Percentiles rank a stretch among this genome's conserved stretches.
These are phyloP conservation scores for Candida ficus DNA, from an alignment of 805 yeast genomes.

Conservation along the genomic window DNA sequence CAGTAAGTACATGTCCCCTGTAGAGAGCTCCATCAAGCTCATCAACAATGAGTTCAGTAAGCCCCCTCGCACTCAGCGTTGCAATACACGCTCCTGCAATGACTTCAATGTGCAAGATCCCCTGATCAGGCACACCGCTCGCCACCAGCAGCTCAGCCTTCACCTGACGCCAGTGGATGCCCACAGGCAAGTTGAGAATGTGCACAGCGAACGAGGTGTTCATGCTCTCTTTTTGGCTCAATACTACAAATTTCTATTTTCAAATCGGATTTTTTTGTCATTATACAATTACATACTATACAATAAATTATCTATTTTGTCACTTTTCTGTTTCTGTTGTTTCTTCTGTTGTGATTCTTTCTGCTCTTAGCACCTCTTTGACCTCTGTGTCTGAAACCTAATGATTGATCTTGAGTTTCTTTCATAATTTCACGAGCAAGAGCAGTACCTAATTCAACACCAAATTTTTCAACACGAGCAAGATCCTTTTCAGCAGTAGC, in stretches of 20 bases:
- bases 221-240: no score
- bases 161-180: slow-evolving; percentile 20
- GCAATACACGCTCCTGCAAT: slow-evolving; percentile 9
- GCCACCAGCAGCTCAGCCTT: slow-evolving; percentile 15
- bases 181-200: slow-evolving; percentile 19
- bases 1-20: slow-evolving; percentile 11
- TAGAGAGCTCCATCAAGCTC: slow-evolving; percentile 17
- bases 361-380: no score
- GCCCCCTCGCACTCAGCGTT: slow-evolving; percentile 9
- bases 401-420: slow-evolving; percentile 24
- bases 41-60: slow-evolving; percentile 8
- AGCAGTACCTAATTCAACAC: slow-evolving; percentile 62
- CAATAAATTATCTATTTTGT: background rate
- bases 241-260: no score
- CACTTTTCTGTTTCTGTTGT: slow-evolving; percentile 2
- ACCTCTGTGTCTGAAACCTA: slow-evolving; percentile 10
- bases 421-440: slow-evolving; percentile 65
- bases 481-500: slow-evolving; percentile 55
- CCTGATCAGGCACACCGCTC: slow-evolving; percentile 14
- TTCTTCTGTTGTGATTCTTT: slow-evolving; percentile 1
- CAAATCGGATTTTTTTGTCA: background rate
- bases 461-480: slow-evolving; percentile 77
- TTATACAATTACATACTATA: background rate
- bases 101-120: slow-evolving; percentile 20
- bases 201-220: slow-evolving; percentile 13